Conservation (phyloP, 2,329 filamentous ascomycete genomes). For the Penicillium sp. region DNA sequence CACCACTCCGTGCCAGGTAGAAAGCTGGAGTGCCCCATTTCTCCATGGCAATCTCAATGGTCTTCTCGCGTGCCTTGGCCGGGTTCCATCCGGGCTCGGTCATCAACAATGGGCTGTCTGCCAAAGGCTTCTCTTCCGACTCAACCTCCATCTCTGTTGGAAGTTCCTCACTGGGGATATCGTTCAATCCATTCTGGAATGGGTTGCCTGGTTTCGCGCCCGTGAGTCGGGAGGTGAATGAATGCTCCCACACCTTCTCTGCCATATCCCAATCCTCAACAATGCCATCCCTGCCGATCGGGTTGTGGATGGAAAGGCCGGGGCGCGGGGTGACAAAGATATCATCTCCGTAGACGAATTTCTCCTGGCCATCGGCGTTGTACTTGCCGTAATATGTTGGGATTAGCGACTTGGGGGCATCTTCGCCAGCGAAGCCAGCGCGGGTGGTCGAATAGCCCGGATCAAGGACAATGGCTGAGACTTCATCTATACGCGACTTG, state of each 20-base stretch:
- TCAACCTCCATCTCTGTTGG: slow-evolving; percentile 64
- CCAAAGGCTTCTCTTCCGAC: slow-evolving; percentile 71
- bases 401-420: slow-evolving; percentile 89
- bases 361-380: slow-evolving; percentile 54
- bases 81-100: slow-evolving; percentile 94
- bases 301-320: slow-evolving; percentile 83
- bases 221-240: slow-evolving; percentile 84
- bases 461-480: slow-evolving; percentile 94
- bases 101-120: slow-evolving; percentile 88
- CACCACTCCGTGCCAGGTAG: slow-evolving; percentile 85
- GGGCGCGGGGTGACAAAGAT: slow-evolving; percentile 75
- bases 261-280: slow-evolving; percentile 97
- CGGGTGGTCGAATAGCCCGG: slow-evolving; percentile 88
- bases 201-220: slow-evolving; percentile 70
- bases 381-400: slow-evolving; percentile 82
- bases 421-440: slow-evolving; percentile 96
- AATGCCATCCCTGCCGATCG: slow-evolving; percentile 83
- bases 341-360: slow-evolving; percentile 82
- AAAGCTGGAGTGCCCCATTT: slow-evolving; percentile 94
- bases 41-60: slow-evolving; percentile 96
- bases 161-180: slow-evolving; percentile 59
- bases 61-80: slow-evolving; percentile 84
- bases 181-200: slow-evolving; percentile 76
- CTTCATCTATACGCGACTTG: slow-evolving; percentile 69
- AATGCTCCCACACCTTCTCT: slow-evolving; percentile 86